Conservation (phyloP, 495 filamentous ascomycete genomes). For the Aspergillus sparsus region DNA sequence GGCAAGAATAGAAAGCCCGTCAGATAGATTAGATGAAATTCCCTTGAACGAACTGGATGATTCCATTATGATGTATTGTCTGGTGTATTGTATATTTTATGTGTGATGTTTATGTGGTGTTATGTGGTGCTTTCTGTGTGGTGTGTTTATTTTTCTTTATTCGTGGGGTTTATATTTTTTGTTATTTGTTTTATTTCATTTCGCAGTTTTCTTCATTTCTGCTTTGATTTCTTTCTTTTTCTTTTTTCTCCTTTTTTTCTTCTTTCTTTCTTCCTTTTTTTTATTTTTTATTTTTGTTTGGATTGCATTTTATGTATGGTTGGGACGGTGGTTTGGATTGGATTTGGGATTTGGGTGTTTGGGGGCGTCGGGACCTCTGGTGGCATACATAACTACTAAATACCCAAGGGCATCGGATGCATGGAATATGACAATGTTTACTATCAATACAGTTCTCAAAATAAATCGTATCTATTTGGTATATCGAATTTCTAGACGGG, state of each 20-base stretch:
- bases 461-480: neutral
- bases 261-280: slow-evolving; percentile 8
- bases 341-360: slow-evolving; percentile 15
- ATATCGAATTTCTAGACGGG: too few relatives aligned
- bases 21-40: slow-evolving; percentile 52
- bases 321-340: slow-evolving; percentile 9
- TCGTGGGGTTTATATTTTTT: slow-evolving; percentile 25
- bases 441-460: neutral
- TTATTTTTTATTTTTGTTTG: slow-evolving; percentile 13
- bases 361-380: slow-evolving; percentile 1
- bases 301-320: slow-evolving; percentile 9
- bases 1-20: slow-evolving; percentile 29
- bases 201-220: slow-evolving; percentile 24
- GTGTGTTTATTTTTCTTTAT: slow-evolving; percentile 25
- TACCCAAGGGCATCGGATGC: slow-evolving; percentile 1
- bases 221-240: slow-evolving; percentile 11
- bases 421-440: neutral
- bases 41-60: slow-evolving; percentile 39
- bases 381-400: neutral
- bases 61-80: slow-evolving; percentile 39
- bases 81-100: slow-evolving; percentile 35
- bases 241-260: neutral
- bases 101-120: slow-evolving; percentile 34
- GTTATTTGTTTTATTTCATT: slow-evolving; percentile 27
- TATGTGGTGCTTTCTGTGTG: slow-evolving; percentile 29